Conservation (phyloP, 345 rosid genomes). For the Streptanthus diversifolius region DNA sequence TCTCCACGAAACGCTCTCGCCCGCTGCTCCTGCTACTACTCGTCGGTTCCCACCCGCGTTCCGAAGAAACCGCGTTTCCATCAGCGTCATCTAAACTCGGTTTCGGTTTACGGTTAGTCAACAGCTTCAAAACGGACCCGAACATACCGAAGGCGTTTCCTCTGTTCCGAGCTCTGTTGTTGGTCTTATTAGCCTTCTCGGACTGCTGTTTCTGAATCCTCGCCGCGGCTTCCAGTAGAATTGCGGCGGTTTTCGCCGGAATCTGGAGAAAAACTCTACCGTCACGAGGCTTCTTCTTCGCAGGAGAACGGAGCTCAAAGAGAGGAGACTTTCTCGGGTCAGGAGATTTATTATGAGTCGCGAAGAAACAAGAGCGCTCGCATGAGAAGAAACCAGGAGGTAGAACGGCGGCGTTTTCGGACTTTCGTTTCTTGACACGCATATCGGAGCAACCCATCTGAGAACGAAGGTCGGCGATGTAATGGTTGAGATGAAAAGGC, state of each 20-base stretch:
- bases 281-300: slow-evolving; percentile 29
- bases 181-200: slow-evolving; percentile 8
- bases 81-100: slow-evolving; percentile 27
- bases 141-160: slow-evolving; percentile 40
- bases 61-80: slow-evolving; percentile 21
- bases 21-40: slow-evolving; percentile 18
- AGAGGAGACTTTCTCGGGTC: slow-evolving; percentile 68
- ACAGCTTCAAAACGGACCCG: slow-evolving; percentile 58
- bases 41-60: slow-evolving; percentile 25
- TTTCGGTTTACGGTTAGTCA: slow-evolving; percentile 40
- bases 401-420: neutral
- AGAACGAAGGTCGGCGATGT: slow-evolving; percentile 55
- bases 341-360: slow-evolving; percentile 48
- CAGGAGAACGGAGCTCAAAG: slow-evolving; percentile 52
- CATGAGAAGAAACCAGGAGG: slow-evolving; percentile 44
- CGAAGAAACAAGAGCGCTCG: slow-evolving; percentile 59
- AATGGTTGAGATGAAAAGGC: slow-evolving; percentile 66
- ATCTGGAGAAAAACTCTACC: slow-evolving; percentile 36
- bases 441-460: slow-evolving; percentile 42
- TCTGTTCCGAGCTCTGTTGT: slow-evolving; percentile 34
- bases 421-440: slow-evolving; percentile 53
- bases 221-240: slow-evolving; percentile 70
- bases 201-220: slow-evolving; percentile 62
- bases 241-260: slow-evolving; percentile 31
- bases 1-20: slow-evolving; percentile 15